Evolutionary conservation across 352 stramenopile genomes (phyloP).

Genomic region (Globisporangium nagaii): DNA sequence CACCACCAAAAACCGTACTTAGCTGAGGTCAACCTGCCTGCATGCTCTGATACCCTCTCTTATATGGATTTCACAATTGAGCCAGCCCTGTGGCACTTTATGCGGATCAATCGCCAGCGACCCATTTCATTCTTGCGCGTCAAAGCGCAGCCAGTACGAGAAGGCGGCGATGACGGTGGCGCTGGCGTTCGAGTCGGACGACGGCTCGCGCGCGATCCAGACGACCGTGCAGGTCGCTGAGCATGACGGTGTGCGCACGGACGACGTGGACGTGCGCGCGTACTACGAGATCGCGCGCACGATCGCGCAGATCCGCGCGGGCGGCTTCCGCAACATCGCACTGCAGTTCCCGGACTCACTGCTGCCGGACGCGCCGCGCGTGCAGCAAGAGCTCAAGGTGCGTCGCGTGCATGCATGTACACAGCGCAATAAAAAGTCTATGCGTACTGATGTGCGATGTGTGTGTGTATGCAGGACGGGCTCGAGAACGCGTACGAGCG

Average conservation of each 20-base stretch:
- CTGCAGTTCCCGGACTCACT: constrained; percentile 96
- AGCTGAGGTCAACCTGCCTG: too few relatives aligned
- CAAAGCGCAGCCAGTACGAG: not conserved
- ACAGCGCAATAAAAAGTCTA: not conserved
- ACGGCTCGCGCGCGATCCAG: constrained; percentile 72
- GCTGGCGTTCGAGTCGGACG: constrained; percentile 76
- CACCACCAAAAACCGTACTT: too few relatives aligned
- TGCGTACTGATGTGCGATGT: not conserved
- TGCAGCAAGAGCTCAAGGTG: constrained; percentile 77
- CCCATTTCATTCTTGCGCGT: not conserved
- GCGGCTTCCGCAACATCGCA: constrained; percentile 78
- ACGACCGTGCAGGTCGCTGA: constrained; percentile 53
- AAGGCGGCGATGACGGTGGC: constrained; percentile 51
- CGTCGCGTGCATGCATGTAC: not conserved
- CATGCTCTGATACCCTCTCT: too few relatives aligned
- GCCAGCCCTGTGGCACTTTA: too few relatives aligned
- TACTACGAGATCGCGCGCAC: constrained; percentile 72
- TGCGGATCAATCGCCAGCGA: not conserved
- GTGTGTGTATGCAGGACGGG: constrained; percentile 11
- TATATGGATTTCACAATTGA: too few relatives aligned
- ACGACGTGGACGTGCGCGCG: constrained; percentile 27
- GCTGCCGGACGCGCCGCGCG: constrained; percentile 78
- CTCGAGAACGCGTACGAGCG: constrained; percentile 37
- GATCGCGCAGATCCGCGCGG: constrained; percentile 43
- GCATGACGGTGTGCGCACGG: constrained; percentile 41